These are phyloP conservation scores for Vigna radiata DNA, from an alignment of 306 rosid genomes.

Conservation along the genomic window DNA sequence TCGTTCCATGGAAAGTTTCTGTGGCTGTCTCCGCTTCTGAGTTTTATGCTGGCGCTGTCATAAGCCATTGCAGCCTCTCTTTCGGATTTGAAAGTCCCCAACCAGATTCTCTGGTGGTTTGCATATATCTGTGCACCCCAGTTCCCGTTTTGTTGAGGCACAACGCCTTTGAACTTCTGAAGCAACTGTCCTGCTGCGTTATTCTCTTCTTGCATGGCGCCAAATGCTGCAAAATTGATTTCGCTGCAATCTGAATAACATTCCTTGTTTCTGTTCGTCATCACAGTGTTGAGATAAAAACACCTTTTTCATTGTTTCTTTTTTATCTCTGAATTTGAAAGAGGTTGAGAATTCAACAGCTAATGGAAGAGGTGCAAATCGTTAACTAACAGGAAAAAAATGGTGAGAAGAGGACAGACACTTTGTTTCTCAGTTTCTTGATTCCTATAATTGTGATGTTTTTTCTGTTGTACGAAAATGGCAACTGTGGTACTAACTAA, in stretches of 20 bases:
- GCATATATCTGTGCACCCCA: constrained; percentile 96
- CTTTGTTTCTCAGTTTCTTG: no score
- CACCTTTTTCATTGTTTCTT: background rate
- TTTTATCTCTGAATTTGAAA: background rate
- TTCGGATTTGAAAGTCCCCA: constrained; percentile 83
- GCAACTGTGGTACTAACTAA: constrained; percentile 24
- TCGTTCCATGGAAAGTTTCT: constrained; percentile 76
- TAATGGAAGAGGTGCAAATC: background rate
- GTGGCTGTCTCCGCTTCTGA: constrained; percentile 66
- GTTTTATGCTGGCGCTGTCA: constrained; percentile 78
- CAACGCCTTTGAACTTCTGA: constrained; percentile 78
- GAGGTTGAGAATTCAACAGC: background rate
- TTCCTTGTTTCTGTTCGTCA: background rate
- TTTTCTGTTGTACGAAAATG: constrained; percentile 37
- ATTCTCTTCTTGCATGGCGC: constrained; percentile 38
- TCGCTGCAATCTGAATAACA: constrained; percentile 15
- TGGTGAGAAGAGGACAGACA: no score
- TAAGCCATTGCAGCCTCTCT: constrained; percentile 88
- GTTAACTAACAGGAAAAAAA: no score
- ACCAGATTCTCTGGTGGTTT: constrained; percentile 87
- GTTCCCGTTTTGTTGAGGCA: constrained; percentile 83
- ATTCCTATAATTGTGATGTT: no score
- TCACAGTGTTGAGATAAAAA: background rate
- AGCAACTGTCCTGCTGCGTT: background rate
- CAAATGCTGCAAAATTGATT: background rate